These are phyloP conservation scores for Mycocentrospora acerina DNA, from an alignment of 2,329 filamentous ascomycete species.

Conservation along the genomic window DNA sequence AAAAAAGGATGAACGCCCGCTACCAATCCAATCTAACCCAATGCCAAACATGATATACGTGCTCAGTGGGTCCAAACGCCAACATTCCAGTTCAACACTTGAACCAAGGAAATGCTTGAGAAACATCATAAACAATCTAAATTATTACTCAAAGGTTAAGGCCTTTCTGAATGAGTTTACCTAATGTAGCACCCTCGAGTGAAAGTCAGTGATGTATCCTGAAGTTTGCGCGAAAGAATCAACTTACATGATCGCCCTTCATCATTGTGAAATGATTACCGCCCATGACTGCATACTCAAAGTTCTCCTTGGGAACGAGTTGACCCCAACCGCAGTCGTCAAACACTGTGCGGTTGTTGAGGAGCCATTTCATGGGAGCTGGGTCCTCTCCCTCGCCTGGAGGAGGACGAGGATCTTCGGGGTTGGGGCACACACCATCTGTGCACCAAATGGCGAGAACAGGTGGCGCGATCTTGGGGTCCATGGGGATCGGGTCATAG, in stretches of 20 bases:
- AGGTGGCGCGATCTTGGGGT: slow-evolving; percentile 60
- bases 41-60: slow-evolving; percentile 11
- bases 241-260: slow-evolving; percentile 58
- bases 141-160: slow-evolving; percentile 31
- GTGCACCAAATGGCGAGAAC: slow-evolving; percentile 70
- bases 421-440: slow-evolving; percentile 70
- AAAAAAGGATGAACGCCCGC: no score
- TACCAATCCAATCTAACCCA: no score
- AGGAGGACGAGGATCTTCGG: slow-evolving; percentile 66
- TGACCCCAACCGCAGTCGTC: slow-evolving; percentile 69
- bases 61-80: slow-evolving; percentile 22
- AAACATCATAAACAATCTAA: slow-evolving; percentile 21
- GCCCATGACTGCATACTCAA: slow-evolving; percentile 66
- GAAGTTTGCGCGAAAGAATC: neutral
- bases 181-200: slow-evolving; percentile 40
- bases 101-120: slow-evolving; percentile 39
- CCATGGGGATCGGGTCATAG: slow-evolving; percentile 67
- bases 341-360: slow-evolving; percentile 74
- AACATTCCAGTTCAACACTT: slow-evolving; percentile 37
- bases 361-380: slow-evolving; percentile 62
- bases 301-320: slow-evolving; percentile 62
- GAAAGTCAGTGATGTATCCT: slow-evolving; percentile 24
- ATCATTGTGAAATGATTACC: slow-evolving; percentile 79
- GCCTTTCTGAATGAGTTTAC: slow-evolving; percentile 49
- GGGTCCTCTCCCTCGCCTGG: slow-evolving; percentile 59